Base-by-base conservation (phyloP, 2,329 filamentous ascomycete genomes). In the Colletotrichum coccodes region DNA sequence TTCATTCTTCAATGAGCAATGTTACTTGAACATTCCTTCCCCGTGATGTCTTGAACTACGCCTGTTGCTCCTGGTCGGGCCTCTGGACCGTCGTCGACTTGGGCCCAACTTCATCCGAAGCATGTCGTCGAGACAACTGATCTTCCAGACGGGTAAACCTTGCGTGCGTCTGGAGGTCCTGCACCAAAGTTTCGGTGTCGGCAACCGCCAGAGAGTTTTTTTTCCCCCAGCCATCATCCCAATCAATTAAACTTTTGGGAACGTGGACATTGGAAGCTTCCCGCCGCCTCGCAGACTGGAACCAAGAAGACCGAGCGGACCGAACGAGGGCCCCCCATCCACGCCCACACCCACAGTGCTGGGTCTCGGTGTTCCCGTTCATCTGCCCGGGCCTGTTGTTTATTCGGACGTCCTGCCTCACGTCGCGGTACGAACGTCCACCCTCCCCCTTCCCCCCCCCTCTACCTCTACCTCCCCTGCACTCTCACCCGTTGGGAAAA, bases 1-100 rank as follows among this genome's bases (percentile, higher is more conserved):
- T 46, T 59, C 38, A 67, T 46, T 59, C 38, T 56, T 68, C 38
- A 68, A 68, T 54, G 47, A 59, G 60, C 26, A 68, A 40, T 36
- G 28, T 8, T 38, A 47, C 34, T 40, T 21, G 21, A 21, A 38
- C 16, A n/a, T 11, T 18, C 14, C 7, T 11, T 9, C 34, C 23
- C 9, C 9, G 14, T 38, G 34, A 23, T 47, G 44, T 60, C 23
- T 49, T 23, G 1, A 26, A 32, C 8, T 42, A 21, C 6, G 7
- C 7, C 4, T 40, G 14, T 47, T 28, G n/a, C n/a, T n/a, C n/a
- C n/a, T 16, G 7, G 21, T 16, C 30, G 12, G n/a, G n/a, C n/a
- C 18, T 14, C 28, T 7, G 21, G 21, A 40, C n/a, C 32, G n/a
- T n/a, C 12, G 49, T 53, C 49, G 6, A 36, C 9, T 16, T 14